Base-by-base conservation (phyloP, 345 rosid genomes). In the Camelina laxa region DNA sequence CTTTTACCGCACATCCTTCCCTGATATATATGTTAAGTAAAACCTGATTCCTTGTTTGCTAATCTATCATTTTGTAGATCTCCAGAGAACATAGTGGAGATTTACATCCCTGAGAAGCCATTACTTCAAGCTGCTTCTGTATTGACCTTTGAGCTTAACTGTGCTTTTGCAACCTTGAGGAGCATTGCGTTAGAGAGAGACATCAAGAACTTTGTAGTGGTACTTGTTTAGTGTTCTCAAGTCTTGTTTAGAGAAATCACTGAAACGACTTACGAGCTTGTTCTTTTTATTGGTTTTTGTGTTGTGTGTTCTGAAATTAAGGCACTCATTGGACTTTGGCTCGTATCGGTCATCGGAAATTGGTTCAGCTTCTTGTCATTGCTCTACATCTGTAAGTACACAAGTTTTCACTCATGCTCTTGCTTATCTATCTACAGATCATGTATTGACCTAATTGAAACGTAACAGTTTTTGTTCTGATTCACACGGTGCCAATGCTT, bases 271-370 rank as follows among this genome's bases (percentile, higher is more conserved):
- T 5, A 38, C 13, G 3, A 9, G 8, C 55, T 42, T n/a, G 2
- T 2, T 22, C 48, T 7, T 14, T 44, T n/a, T n/a, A n/a, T n/a
- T n/a, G n/a, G n/a, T n/a, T n/a, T 10, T 9, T n/a, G 8, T 84
- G 38, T 63, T 82, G 56, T 16, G 57, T 10, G 62, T 66, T 70
- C 4, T 69, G 39, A 39, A 86, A 31, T 10, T 50, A 57, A 78
- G 99, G 94, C 83, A 68, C 76, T 88, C 59, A 80, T 85, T n/a
- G 97, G 92, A 39, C 74, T 96, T 63, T 96, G 97, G 95, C 76
- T 89, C 4, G 60, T 91, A 75, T 90, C 99, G 1, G 73, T 91
- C 11, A 82, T 86, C 2, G 98, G 99, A 30, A 84, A 68, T 75
- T 89, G 89, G 47, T 87, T 87, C 87, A 92, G 87, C 79, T 96